Base-by-base conservation (phyloP, 805 yeast species). In the Citeromyces nyonsensis region DNA sequence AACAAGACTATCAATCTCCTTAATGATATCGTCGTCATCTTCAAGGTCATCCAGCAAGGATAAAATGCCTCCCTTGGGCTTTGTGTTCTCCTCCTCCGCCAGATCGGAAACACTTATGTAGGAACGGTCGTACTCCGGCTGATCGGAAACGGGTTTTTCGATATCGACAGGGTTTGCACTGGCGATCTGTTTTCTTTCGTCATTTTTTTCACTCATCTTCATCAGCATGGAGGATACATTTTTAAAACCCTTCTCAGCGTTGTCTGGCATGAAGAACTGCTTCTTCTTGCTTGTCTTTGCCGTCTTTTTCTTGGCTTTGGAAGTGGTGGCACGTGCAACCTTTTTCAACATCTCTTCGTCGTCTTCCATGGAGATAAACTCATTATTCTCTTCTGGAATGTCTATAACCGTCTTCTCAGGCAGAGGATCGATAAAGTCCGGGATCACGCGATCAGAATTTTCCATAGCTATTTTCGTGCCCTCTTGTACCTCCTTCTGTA, bases 211-310 rank as follows among this genome's bases (percentile, higher is more conserved):
- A 30, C 33, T 35, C 55, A n/a, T n/a, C n/a, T n/a, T 56, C 22
- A 50, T 49, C 0, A 74, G 63, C 45, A 77, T 41, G 4, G 49
- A 48, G 3, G 68, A 59, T 1, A 73, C 83, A 15, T 55, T 53
- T 26, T 57, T 56, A 41, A 80, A 78, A 0, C 84, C 86, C 1
- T 75, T 66, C 27, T 63, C 67, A 4, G 70, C 85, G 43, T 72
- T 61, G 40, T 74, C 80, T 0, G 91, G 91, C 82, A 79, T 73
- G 48, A 72, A 73, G 39, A 79, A 79, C 29, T 52, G 54, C 47
- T 76, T 68, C 18, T 43, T 36, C 6, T 13, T 15, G n/a, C 5
- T 10, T 6, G 10, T 10, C 11, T 7, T 5, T 4, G 15, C 18
- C 14, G 13, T 6, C 12, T 31, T 26, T 10, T 25, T 10, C 7